Evolutionary conservation across 257 asterid genomes (phyloP).

Genomic region (Solanum verrucosum): DNA sequence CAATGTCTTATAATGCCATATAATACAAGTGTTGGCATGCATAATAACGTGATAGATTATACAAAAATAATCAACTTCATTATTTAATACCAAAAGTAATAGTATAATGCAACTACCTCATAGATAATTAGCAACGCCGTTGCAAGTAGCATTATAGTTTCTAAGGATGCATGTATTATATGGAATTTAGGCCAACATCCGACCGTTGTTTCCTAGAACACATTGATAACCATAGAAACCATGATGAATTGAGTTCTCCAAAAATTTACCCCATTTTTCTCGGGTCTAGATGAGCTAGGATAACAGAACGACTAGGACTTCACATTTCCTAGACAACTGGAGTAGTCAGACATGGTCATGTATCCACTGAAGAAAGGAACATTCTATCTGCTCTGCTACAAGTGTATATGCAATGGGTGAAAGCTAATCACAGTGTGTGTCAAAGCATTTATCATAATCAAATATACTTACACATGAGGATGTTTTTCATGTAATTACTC

Average conservation of each 20-base stretch:
- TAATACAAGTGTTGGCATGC: conserved; percentile 38
- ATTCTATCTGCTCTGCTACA: background rate
- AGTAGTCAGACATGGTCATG: background rate
- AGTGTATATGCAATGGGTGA: background rate
- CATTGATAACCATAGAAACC: conserved; percentile 17
- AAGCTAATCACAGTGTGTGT: background rate
- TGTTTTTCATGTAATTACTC: background rate
- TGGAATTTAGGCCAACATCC: conserved; percentile 48
- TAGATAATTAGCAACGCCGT: background rate
- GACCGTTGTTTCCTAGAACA: conserved; percentile 15
- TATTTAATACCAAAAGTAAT: conserved; percentile 11
- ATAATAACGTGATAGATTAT: conserved; percentile 40
- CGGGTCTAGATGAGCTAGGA: background rate
- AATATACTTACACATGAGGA: background rate
- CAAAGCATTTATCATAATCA: background rate
- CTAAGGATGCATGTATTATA: conserved; percentile 37
- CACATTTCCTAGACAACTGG: background rate
- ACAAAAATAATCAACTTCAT: conserved; percentile 10
- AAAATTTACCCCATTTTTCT: background rate
- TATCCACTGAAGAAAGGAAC: background rate
- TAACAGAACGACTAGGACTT: background rate
- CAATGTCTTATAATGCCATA: conserved; percentile 39
- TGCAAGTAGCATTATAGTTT: conserved; percentile 6
- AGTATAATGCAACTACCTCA: background rate
- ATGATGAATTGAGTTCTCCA: conserved; percentile 11